Conservation (phyloP, 2,329 filamentous ascomycete species). For the Alternaria sp. region DNA sequence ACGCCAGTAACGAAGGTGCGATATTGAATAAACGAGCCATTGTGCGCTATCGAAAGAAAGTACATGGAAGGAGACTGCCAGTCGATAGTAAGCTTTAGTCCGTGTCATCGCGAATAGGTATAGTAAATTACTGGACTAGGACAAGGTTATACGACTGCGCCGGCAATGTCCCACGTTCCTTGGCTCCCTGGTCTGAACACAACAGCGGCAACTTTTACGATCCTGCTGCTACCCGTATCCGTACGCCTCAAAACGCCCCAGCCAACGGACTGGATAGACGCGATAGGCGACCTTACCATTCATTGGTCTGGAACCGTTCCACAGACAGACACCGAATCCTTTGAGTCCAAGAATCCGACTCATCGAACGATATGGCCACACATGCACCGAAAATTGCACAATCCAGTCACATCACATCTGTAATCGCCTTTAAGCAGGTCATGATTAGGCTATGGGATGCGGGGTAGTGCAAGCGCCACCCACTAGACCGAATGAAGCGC, state of each 20-base stretch:
- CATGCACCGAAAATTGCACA: not conserved
- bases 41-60: conserved; percentile 6
- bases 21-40: conserved; percentile 14
- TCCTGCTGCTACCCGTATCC: conserved; percentile 21
- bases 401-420: not conserved
- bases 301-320: not conserved
- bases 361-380: not conserved
- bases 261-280: conserved; percentile 12
- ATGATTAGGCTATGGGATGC: conserved; percentile 12
- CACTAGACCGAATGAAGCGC: not conserved
- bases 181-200: conserved; percentile 17
- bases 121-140: conserved; percentile 6
- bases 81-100: conserved; percentile 7
- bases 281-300: conserved; percentile 17
- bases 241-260: conserved; percentile 4
- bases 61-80: conserved; percentile 2
- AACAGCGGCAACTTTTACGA: conserved; percentile 13
- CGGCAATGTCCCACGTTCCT: conserved; percentile 22
- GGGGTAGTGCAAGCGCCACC: conserved; percentile 9
- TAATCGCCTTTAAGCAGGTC: not conserved
- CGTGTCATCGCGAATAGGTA: conserved; percentile 6
- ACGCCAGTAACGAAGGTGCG: not conserved
- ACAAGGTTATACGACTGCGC: conserved; percentile 22
- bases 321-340: not conserved
- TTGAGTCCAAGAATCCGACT: not conserved